These are phyloP conservation scores for Hyaloscypha bicolor DNA, from an alignment of 495 filamentous ascomycete species.

Conservation along the genomic window DNA sequence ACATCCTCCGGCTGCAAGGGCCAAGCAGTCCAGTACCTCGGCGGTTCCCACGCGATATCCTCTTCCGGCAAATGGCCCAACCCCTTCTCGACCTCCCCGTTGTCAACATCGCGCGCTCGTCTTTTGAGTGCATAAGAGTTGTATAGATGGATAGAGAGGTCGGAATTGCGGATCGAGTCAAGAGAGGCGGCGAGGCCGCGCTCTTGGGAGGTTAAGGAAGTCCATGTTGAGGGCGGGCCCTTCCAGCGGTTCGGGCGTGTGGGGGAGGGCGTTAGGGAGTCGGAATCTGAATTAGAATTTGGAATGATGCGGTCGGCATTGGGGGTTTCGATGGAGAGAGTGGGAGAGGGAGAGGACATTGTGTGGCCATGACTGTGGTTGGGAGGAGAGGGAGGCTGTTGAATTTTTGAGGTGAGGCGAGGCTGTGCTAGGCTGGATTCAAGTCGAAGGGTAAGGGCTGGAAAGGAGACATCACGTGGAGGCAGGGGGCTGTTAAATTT, in stretches of 20 bases:
- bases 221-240: conserved; percentile 64
- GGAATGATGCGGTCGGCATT: not conserved
- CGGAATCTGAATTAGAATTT: not conserved
- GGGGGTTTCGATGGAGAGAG: not conserved
- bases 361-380: not conserved
- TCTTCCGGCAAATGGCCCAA: conserved; percentile 25
- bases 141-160: conserved; percentile 77
- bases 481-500: not conserved
- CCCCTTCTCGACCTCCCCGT: conserved; percentile 33
- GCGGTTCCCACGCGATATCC: conserved; percentile 45
- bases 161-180: conserved; percentile 54
- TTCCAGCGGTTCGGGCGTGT: conserved; percentile 49
- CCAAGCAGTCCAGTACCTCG: conserved; percentile 76
- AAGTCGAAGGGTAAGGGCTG: too few species aligned
- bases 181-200: conserved; percentile 58
- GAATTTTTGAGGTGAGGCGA: not conserved
- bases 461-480: not conserved
- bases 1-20: conserved; percentile 63
- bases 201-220: conserved; percentile 57
- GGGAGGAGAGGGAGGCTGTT: not conserved
- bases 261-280: not conserved
- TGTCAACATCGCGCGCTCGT: conserved; percentile 31
- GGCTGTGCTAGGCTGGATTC: not conserved
- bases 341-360: not conserved
- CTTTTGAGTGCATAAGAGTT: conserved; percentile 67